A percentile compares a stretch with the other conserved stretches of the same genome.
Conservation (phyloP, 169 alveolate genomes). For the Plasmodium reichenowi region DNA sequence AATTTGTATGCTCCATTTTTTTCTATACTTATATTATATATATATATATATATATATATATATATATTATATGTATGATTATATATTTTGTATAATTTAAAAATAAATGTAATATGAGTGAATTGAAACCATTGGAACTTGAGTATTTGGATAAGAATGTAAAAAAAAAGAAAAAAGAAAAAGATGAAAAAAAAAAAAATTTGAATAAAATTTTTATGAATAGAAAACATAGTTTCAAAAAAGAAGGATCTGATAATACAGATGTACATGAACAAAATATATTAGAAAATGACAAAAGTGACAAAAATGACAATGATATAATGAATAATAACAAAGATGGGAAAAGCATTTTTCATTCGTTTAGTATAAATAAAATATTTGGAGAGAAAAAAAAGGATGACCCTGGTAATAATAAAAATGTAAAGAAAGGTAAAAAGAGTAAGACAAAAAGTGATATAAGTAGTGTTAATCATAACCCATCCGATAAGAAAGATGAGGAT, state of each 20-base stretch:
- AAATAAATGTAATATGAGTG: conserved; percentile 7
- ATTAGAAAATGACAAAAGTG: neutral
- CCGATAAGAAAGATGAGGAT: neutral
- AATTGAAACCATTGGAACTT: conserved; percentile 1
- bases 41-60: neutral
- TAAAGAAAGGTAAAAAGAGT: neutral
- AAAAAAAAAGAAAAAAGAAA: conserved; percentile 1
- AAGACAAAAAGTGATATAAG: neutral
- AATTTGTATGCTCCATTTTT: too few relatives aligned
- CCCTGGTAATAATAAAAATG: neutral
- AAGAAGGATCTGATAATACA: too few relatives aligned
- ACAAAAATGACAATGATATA: neutral
- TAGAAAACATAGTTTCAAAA: too few relatives aligned
- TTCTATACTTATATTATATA: too few relatives aligned
- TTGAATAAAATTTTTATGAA: neutral
- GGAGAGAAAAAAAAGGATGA: neutral
- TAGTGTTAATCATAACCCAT: neutral
- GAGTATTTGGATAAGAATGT: neutral
- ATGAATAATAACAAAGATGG: neutral
- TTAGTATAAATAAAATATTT: neutral
- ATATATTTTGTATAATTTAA: neutral
- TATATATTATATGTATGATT: neutral
- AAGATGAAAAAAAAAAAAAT: neutral
- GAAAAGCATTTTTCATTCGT: neutral
- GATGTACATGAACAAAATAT: too few relatives aligned